These are phyloP conservation scores for Tremella mesenterica DNA, from an alignment of 768 basidiomycete genomes.

Conservation along the genomic window DNA sequence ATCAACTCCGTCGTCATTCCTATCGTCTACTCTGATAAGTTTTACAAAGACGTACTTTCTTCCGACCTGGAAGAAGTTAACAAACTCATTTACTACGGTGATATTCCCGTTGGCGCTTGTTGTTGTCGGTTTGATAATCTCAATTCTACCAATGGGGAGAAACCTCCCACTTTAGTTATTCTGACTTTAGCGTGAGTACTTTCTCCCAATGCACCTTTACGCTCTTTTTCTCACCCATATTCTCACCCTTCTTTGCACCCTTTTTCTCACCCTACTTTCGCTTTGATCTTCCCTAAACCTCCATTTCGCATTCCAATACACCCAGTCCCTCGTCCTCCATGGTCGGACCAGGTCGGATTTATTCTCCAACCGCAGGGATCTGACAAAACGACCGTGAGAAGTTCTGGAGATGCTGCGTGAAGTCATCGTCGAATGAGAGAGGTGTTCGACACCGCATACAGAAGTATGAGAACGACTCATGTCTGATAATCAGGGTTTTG, in stretches of 20 bases:
- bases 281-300: not conserved
- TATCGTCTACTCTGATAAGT: constrained; percentile 40
- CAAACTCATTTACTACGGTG: constrained; percentile 43
- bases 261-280: not conserved
- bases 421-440: too few species aligned
- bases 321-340: not conserved
- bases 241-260: too few species aligned
- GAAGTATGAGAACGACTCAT: not conserved
- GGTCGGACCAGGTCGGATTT: not conserved
- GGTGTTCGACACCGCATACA: too few species aligned
- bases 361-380: too few species aligned
- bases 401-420: too few species aligned
- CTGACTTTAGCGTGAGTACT: constrained; percentile 38
- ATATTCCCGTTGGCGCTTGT: constrained; percentile 43
- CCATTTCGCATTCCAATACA: not conserved
- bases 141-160: constrained; percentile 22
- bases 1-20: constrained; percentile 40
- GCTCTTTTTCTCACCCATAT: too few species aligned
- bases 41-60: constrained; percentile 40
- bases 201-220: not conserved
- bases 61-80: constrained; percentile 38
- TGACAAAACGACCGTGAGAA: too few species aligned
- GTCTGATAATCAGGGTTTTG: constrained; percentile 25
- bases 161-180: constrained; percentile 36
- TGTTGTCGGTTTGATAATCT: constrained; percentile 36